Evolutionary conservation across 345 rosid species (phyloP).

Genomic region (Populus ilicifolia): DNA sequence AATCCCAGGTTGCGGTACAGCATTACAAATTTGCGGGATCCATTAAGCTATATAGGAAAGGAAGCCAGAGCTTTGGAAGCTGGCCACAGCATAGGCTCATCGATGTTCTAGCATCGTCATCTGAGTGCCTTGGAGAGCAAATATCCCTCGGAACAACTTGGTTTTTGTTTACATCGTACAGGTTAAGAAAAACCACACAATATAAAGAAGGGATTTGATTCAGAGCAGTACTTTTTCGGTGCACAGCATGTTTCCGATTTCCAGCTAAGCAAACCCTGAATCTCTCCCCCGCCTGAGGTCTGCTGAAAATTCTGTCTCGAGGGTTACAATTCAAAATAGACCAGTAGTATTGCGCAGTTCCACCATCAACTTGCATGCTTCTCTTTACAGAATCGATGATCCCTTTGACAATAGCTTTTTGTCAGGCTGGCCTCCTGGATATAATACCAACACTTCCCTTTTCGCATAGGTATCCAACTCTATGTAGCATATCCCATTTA

Average conservation of each 20-base stretch:
- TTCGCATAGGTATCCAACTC: constrained; percentile 71
- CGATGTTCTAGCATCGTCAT: not conserved
- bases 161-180: not conserved
- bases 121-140: not conserved
- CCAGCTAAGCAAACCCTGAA: constrained; percentile 35
- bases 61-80: not conserved
- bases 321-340: constrained; percentile 71
- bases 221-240: not conserved
- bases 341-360: constrained; percentile 75
- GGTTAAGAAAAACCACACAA: not conserved
- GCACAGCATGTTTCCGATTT: not conserved
- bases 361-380: constrained; percentile 91
- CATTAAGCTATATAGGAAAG: not conserved
- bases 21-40: not conserved
- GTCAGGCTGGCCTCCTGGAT: constrained; percentile 58
- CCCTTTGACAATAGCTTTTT: constrained; percentile 30
- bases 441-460: constrained; percentile 79
- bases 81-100: not conserved
- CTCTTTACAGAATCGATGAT: constrained; percentile 62
- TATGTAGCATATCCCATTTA: constrained; percentile 63
- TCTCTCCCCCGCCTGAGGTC: constrained; percentile 79
- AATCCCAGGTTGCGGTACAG: not conserved
- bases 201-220: not conserved
- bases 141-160: not conserved
- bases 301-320: constrained; percentile 51